phyloP scores from a whole-genome alignment of 1,139 yeast genomes.

The Pichia inconspicua region DNA sequence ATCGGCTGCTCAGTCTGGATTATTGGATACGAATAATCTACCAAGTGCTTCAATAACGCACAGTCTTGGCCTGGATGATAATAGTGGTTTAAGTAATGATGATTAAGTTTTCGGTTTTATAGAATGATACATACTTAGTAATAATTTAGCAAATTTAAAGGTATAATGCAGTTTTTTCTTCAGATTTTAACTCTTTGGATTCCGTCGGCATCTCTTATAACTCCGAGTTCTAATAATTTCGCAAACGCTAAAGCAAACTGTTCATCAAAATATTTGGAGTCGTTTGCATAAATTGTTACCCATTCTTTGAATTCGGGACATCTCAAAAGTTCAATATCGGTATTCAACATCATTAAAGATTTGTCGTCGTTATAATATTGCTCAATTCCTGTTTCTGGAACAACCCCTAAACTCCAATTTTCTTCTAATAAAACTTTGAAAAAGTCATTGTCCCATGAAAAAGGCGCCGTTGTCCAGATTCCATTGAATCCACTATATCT shows the following conservation, averaged over 20 bases:
- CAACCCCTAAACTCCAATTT: constrained; percentile 30
- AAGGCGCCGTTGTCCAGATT: constrained; percentile 35
- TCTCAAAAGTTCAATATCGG: constrained; percentile 68
- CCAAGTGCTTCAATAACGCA: constrained; percentile 41
- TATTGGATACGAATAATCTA: constrained; percentile 46
- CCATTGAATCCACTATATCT: constrained; percentile 41
- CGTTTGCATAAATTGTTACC: constrained; percentile 66
- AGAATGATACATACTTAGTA: background rate
- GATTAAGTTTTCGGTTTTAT: background rate
- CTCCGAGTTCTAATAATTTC: constrained; percentile 69
- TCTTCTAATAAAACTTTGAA: constrained; percentile 30
- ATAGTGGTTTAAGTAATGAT: constrained; percentile 17
- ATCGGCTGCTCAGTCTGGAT: constrained; percentile 31
- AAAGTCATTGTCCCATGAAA: constrained; percentile 34
- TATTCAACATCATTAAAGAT: constrained; percentile 76
- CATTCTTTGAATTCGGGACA: constrained; percentile 58
- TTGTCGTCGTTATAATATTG: constrained; percentile 34
- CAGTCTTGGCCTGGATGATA: constrained; percentile 22
- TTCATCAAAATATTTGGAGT: constrained; percentile 58
- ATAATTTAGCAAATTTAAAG: background rate
- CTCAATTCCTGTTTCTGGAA: constrained; percentile 35
- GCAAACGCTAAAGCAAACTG: constrained; percentile 67
- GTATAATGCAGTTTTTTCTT: background rate
- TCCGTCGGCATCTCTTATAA: constrained; percentile 31
- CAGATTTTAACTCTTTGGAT: constrained; percentile 24